phyloP scores from a whole-genome alignment of 106 monocot species.

The Xerophyta viscosa region DNA sequence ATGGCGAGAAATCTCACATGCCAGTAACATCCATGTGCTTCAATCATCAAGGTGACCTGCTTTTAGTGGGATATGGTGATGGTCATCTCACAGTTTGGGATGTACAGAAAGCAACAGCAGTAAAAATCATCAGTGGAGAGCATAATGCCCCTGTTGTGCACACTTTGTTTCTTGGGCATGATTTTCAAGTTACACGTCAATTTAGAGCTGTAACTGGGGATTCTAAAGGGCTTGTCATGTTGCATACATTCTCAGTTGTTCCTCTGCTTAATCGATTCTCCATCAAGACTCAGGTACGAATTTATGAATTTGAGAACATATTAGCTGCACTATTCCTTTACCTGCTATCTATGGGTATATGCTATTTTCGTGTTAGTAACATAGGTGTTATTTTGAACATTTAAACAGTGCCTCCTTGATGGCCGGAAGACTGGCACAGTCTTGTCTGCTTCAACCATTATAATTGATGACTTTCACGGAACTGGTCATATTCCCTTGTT shows the following conservation, averaged over 20 bases:
- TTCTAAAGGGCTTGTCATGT: slow-evolving; percentile 74
- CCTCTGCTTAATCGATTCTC: slow-evolving; percentile 76
- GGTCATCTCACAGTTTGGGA: slow-evolving; percentile 93
- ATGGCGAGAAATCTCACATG: slow-evolving; percentile 60
- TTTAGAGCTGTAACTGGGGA: slow-evolving; percentile 91
- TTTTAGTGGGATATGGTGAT: slow-evolving; percentile 89
- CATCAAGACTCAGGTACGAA: slow-evolving; percentile 69
- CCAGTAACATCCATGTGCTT: slow-evolving; percentile 96
- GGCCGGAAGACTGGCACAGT: slow-evolving; percentile 73
- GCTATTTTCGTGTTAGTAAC: no score
- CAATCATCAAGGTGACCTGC: slow-evolving; percentile 86
- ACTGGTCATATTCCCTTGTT: slow-evolving; percentile 39
- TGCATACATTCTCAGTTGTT: slow-evolving; percentile 74
- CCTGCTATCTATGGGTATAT: no score
- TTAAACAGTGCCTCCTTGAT: slow-evolving; percentile 68
- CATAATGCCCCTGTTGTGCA: slow-evolving; percentile 80
- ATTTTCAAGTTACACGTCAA: slow-evolving; percentile 58
- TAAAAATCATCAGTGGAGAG: slow-evolving; percentile 71
- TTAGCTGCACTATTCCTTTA: background rate
- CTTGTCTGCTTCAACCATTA: slow-evolving; percentile 64
- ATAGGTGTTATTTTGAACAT: background rate
- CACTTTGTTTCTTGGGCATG: slow-evolving; percentile 75
- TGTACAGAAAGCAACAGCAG: slow-evolving; percentile 54
- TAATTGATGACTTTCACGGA: slow-evolving; percentile 35
- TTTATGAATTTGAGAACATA: slow-evolving; percentile 3